Evolutionary conservation across 768 basidiomycete genomes (phyloP).

Genomic region (Xerocomellus intermedius): DNA sequence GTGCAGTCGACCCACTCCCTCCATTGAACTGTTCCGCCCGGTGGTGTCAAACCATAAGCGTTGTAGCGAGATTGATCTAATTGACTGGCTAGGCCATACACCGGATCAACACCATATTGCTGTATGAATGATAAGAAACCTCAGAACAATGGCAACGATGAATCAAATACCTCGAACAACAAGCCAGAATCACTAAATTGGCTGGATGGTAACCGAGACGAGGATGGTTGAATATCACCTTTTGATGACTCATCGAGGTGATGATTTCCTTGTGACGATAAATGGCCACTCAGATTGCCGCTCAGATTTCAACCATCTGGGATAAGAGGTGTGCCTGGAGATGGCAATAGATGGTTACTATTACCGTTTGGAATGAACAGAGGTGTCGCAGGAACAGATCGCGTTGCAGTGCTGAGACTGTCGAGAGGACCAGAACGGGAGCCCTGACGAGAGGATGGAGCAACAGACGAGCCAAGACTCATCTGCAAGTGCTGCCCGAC

Average conservation of each 20-base stretch:
- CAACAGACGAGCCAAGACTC: slow-evolving; percentile 30
- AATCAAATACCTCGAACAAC: slow-evolving; percentile 52
- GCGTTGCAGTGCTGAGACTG: slow-evolving; percentile 55
- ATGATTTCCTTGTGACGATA: slow-evolving; percentile 46
- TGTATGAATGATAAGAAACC: slow-evolving; percentile 21
- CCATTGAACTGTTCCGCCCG: slow-evolving; percentile 40
- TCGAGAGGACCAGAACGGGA: slow-evolving; percentile 71
- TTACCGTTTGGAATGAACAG: slow-evolving; percentile 48
- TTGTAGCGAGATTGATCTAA: slow-evolving; percentile 55
- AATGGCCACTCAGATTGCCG: too few species aligned
- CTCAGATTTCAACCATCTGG: slow-evolving; percentile 58
- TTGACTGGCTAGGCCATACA: slow-evolving; percentile 45
- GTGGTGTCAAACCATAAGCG: slow-evolving; percentile 56
- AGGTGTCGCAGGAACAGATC: slow-evolving; percentile 84
- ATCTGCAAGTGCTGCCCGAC: slow-evolving; percentile 58
- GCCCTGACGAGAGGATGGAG: slow-evolving; percentile 65
- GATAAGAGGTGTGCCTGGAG: slow-evolving; percentile 61
- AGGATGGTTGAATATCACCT: slow-evolving; percentile 64
- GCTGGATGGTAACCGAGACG: slow-evolving; percentile 62
- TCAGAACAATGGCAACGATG: background rate
- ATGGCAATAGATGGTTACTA: slow-evolving; percentile 55
- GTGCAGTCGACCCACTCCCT: slow-evolving; percentile 62
- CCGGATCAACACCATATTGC: slow-evolving; percentile 59
- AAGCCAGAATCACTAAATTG: slow-evolving; percentile 57
- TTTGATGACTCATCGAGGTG: slow-evolving; percentile 51